Percentiles rank a stretch among this genome's conserved stretches.
Conservation (phyloP, 2,329 filamentous ascomycete genomes). For the Aureobasidium zeae region DNA sequence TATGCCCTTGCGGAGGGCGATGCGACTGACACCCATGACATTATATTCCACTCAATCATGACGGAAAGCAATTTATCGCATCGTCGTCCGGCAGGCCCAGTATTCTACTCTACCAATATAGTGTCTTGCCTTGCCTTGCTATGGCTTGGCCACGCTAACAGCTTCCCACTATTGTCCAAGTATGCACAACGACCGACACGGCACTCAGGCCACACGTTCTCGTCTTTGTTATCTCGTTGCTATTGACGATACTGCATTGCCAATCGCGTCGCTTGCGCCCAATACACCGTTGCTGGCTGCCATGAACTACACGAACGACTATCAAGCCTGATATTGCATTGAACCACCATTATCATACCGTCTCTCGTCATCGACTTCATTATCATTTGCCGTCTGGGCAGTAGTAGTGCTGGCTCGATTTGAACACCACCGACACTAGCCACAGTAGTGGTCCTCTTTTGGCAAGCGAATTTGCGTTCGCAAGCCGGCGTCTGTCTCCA, state of each 20-base stretch:
- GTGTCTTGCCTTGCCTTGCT: conserved; percentile 9
- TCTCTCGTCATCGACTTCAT: too few species aligned
- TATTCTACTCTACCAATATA: conserved; percentile 11
- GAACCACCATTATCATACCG: too few species aligned
- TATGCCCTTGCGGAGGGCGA: too few species aligned
- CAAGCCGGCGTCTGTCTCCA: background rate
- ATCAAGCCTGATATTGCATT: too few species aligned
- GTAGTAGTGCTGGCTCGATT: too few species aligned
- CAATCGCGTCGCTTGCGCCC: conserved; percentile 5
- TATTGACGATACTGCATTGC: conserved; percentile 9
- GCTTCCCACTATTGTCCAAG: conserved; percentile 10
- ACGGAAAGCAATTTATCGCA: background rate
- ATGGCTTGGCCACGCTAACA: too few species aligned
- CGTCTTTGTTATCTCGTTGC: conserved; percentile 12
- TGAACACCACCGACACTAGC: background rate
- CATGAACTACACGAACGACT: too few species aligned
- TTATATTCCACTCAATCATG: too few species aligned
- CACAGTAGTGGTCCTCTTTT: background rate
- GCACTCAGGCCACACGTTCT: conserved; percentile 13
- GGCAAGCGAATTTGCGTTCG: background rate
- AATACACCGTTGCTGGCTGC: too few species aligned
- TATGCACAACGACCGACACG: conserved; percentile 10
- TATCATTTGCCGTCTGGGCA: too few species aligned
- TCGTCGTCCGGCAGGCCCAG: conserved; percentile 11
- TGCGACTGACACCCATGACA: too few species aligned